These are phyloP conservation scores for Pleurotus tuber-regium DNA, from an alignment of 768 basidiomycete genomes.

Conservation along the genomic window DNA sequence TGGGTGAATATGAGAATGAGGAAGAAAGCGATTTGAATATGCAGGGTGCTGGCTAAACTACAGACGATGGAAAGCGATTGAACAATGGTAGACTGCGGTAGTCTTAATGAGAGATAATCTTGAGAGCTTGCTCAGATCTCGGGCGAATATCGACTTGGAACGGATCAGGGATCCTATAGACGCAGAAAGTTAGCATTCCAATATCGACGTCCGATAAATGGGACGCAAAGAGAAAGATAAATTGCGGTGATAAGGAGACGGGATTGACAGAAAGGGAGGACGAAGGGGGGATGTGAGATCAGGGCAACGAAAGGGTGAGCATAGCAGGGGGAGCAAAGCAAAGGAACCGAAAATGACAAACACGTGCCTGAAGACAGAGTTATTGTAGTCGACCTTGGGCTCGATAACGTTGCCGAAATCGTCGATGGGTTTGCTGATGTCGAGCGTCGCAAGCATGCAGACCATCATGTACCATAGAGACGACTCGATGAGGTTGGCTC, in stretches of 20 bases:
- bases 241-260: no score
- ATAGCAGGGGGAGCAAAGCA: background rate
- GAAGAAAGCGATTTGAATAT: no score
- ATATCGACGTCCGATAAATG: conserved; percentile 4
- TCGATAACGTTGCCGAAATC: conserved; percentile 43
- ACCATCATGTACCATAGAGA: conserved; percentile 30
- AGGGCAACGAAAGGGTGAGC: background rate
- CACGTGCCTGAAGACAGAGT: conserved; percentile 59
- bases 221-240: background rate
- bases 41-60: no score
- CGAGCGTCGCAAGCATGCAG: conserved; percentile 17
- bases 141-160: conserved; percentile 52
- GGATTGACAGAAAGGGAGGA: background rate
- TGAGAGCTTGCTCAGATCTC: conserved; percentile 42
- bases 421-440: conserved; percentile 35
- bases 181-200: background rate
- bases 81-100: no score
- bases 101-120: conserved; percentile 35
- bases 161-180: conserved; percentile 40
- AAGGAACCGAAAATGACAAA: background rate
- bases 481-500: conserved; percentile 58
- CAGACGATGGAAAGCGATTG: no score
- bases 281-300: background rate
- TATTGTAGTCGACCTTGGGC: conserved; percentile 53
- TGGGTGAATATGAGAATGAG: no score